Evolutionary conservation across 306 rosid species (phyloP).

Genomic region (Acacia melanoxylon): DNA sequence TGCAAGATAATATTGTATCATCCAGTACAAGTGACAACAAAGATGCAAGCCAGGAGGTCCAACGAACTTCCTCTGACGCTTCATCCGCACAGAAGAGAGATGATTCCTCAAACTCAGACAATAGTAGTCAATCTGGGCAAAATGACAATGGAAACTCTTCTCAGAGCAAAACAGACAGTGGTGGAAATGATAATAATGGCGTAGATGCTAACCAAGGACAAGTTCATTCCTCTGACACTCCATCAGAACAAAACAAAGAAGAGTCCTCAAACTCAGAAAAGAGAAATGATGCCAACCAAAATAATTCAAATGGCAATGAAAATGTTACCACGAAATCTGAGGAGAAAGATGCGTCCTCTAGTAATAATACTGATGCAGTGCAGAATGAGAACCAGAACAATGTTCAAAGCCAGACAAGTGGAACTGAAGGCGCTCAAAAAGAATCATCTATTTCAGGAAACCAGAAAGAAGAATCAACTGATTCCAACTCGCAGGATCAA

Average conservation of each 20-base stretch:
- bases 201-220: conserved; percentile 32
- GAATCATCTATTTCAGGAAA: conserved; percentile 43
- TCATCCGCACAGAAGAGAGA: conserved; percentile 59
- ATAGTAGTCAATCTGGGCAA: conserved; percentile 33
- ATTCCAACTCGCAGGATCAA: conserved; percentile 35
- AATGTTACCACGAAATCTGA: conserved; percentile 18
- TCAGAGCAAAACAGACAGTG: conserved; percentile 43
- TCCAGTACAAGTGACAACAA: conserved; percentile 40
- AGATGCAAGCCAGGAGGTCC: conserved; percentile 45
- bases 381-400: conserved; percentile 32
- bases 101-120: conserved; percentile 43
- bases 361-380: conserved; percentile 31
- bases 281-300: conserved; percentile 35
- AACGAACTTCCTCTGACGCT: conserved; percentile 53
- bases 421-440: conserved; percentile 40
- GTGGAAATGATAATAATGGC: conserved; percentile 38
- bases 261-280: conserved; percentile 46
- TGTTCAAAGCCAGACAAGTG: conserved; percentile 38
- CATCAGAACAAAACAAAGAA: conserved; percentile 44
- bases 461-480: conserved; percentile 43
- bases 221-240: conserved; percentile 41
- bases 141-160: conserved; percentile 38
- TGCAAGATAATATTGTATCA: conserved; percentile 38
- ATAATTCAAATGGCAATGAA: conserved; percentile 33
- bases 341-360: conserved; percentile 36